A percentile compares a stretch with the other conserved stretches of the same genome.
Evolutionary conservation across 1,284 basidiomycete species (phyloP).

Genomic region (Austroboletus niveus): DNA sequence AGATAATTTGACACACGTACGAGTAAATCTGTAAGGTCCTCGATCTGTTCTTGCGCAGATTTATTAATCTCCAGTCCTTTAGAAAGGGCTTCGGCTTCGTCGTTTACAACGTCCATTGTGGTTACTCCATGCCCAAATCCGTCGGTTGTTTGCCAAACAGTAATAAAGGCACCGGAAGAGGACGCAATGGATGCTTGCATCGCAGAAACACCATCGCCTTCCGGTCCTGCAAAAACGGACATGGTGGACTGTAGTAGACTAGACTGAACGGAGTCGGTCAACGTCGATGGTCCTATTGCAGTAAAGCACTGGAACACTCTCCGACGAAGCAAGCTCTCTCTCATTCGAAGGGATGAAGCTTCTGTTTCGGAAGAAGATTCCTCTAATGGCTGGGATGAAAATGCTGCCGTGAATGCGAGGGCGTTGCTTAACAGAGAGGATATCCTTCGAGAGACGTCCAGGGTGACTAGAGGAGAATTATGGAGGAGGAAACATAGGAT

Average conservation of each 20-base stretch:
- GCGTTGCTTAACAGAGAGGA: conserved; percentile 87
- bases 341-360: conserved; percentile 68
- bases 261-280: conserved; percentile 80
- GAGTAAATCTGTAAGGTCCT: conserved; percentile 75
- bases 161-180: conserved; percentile 81
- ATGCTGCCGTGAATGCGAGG: conserved; percentile 82
- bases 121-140: conserved; percentile 94
- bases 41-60: conserved; percentile 53
- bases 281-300: conserved; percentile 73
- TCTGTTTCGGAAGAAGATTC: conserved; percentile 44
- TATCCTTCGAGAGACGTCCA: conserved; percentile 88
- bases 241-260: conserved; percentile 83
- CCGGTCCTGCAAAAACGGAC: conserved; percentile 84
- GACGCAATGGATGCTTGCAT: conserved; percentile 93
- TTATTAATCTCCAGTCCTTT: conserved; percentile 30
- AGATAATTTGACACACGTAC: conserved; percentile 42
- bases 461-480: conserved; percentile 79
- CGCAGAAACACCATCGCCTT: conserved; percentile 67
- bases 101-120: conserved; percentile 54
- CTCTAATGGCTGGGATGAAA: conserved; percentile 52
- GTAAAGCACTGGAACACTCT: conserved; percentile 91
- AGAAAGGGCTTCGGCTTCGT: conserved; percentile 34
- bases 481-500: conserved; percentile 87
- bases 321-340: conserved; percentile 82
- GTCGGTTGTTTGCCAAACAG: conserved; percentile 85